These are phyloP conservation scores for Pisolithus thermaeus DNA, from an alignment of 1,284 basidiomycete species.

Conservation along the genomic window DNA sequence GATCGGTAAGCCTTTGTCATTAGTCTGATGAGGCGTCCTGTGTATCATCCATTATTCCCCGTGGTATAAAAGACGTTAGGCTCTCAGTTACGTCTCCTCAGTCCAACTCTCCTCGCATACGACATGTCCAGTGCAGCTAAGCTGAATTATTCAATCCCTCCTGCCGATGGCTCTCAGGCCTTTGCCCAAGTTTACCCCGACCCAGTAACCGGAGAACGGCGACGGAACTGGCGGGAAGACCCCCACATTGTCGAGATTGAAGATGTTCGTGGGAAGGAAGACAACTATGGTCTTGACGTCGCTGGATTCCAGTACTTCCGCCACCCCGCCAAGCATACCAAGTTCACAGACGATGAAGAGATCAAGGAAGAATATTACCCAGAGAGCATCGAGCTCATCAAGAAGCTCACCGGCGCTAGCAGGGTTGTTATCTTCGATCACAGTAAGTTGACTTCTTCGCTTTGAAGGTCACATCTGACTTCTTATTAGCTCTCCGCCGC, in stretches of 20 bases:
- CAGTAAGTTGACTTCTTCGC: conserved; percentile 24
- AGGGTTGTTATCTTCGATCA: conserved; percentile 42
- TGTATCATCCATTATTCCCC: no score
- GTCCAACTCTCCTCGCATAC: no score
- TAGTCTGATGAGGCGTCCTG: no score
- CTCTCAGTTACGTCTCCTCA: no score
- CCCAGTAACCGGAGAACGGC: background rate
- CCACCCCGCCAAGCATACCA: background rate
- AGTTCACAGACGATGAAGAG: conserved; percentile 12
- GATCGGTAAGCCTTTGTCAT: no score
- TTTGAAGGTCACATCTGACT: background rate
- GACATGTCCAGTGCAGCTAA: conserved; percentile 9
- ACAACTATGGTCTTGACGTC: conserved; percentile 38
- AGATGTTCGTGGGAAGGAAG: conserved; percentile 42
- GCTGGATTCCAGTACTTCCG: conserved; percentile 39
- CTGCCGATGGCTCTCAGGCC: conserved; percentile 18
- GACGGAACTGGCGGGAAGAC: conserved; percentile 8
- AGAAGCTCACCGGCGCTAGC: conserved; percentile 41
- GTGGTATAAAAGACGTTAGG: no score
- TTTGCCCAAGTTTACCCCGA: conserved; percentile 5
- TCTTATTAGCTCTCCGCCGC: background rate
- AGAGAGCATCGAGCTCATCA: conserved; percentile 12
- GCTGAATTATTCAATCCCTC: conserved; percentile 15
- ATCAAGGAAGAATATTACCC: background rate
- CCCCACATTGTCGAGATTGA: conserved; percentile 18